Base-by-base conservation (phyloP, 164 flowering plant genomes). In the Cinnamomum chago region DNA sequence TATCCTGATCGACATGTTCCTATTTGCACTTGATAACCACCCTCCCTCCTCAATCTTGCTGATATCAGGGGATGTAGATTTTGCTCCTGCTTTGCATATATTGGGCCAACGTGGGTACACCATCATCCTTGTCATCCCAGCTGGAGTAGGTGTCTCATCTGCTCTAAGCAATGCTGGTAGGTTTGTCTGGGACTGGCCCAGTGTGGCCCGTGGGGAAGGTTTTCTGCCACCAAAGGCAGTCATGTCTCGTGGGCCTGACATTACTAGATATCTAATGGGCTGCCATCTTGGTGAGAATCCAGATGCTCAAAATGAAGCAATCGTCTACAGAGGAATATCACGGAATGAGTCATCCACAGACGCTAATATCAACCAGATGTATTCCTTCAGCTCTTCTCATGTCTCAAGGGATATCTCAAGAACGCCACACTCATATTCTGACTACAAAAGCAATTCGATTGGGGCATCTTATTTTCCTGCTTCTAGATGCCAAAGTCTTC, bases 101-200 rank as follows among this genome's bases (percentile, higher is more conserved):
- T 91, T 95, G 51, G 99, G 99, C 40, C 98, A 95, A 73, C 90
- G 99, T 72, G 98, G 99, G 2, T 95, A 95, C 79, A 89, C 90
- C 2, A 86, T 95, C 51, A 88, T 95, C 69, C 94, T 95, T 18
- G 97, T 90, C 11, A 90, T 95, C 77, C 99, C 97, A 70, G 84
- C 94, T 30, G 85, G 88, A 40, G 92, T 87, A 2, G 90, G 92
- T 52, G 96, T 95, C 50, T 89, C 97, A 24, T 93, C 99, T 35
- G 97, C 99, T 51, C 81, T 95, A 50, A 58, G 88, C 74, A 95
- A 88, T 86, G 97, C 97, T 47, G 96, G 99, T 52, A 85, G 89
- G 79, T 95, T 87, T 80, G 90, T 93, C 5, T 95, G 97, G 99
- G 95, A 95, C 76, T 95, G 99, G 99, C 89, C 90, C 24, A 91